Conservation (phyloP, 2,329 filamentous ascomycete species). For the Alternaria postmessia region DNA sequence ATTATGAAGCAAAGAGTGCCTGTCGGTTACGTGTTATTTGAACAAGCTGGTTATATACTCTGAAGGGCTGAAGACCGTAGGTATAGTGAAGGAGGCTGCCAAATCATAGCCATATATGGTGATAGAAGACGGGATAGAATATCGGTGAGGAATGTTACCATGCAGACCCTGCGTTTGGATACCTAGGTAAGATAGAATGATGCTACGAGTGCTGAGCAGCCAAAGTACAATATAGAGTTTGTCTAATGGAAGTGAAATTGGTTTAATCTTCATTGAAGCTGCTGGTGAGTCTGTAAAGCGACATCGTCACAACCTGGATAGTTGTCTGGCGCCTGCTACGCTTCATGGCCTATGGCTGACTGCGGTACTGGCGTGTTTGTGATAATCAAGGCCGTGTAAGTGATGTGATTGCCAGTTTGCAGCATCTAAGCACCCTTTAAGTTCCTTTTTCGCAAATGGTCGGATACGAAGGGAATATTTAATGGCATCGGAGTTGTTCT, state of each 20-base stretch:
- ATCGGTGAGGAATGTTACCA: background rate
- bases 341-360: background rate
- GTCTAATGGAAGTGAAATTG: background rate
- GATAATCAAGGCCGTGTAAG: too few species aligned
- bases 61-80: background rate
- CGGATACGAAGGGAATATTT: too few species aligned
- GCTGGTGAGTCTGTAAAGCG: background rate
- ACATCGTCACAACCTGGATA: background rate
- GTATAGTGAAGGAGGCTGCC: background rate
- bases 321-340: background rate
- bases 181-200: background rate
- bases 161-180: background rate
- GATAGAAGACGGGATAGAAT: background rate
- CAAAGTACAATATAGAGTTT: fast-evolving
- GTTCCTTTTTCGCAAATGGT: background rate
- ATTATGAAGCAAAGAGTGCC: background rate
- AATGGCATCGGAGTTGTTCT: background rate
- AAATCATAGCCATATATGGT: background rate
- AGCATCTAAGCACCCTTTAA: too few species aligned
- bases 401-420: background rate
- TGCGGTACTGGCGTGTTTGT: background rate
- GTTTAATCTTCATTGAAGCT: background rate
- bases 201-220: background rate
- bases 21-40: background rate
- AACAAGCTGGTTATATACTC: background rate